Conservation (phyloP, 2,329 filamentous ascomycete species). For the Cladosporium sphaerospermum region DNA sequence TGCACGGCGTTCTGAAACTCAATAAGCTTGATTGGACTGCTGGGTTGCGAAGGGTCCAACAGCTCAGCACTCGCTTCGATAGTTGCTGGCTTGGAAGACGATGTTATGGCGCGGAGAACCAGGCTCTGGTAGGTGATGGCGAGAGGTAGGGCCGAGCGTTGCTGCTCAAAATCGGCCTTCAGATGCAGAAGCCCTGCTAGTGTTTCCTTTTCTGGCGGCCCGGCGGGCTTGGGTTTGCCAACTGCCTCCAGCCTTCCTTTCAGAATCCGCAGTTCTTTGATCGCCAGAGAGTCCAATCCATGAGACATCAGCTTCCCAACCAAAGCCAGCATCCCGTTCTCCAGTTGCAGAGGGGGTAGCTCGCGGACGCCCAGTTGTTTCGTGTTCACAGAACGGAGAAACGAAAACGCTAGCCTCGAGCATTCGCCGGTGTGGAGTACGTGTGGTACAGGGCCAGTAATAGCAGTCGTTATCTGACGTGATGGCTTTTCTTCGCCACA, state of each 20-base stretch:
- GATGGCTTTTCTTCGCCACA: neutral
- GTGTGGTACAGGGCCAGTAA: neutral
- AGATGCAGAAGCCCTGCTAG: conserved; percentile 60
- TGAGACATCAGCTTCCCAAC: conserved; percentile 59
- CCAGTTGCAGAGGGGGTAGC: conserved; percentile 61
- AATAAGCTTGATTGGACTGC: conserved; percentile 56
- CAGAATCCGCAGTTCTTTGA: conserved; percentile 61
- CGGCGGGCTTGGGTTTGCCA: conserved; percentile 1
- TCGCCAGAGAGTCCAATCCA: conserved; percentile 60
- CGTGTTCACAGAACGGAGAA: conserved; percentile 53
- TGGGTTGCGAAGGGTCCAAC: conserved; percentile 47
- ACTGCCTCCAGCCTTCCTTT: conserved; percentile 55
- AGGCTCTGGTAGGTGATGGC: conserved; percentile 61
- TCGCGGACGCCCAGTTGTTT: conserved; percentile 46
- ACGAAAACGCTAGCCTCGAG: conserved; percentile 59
- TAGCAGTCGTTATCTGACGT: neutral
- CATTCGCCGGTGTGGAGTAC: conserved; percentile 60
- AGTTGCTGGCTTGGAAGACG: conserved; percentile 52
- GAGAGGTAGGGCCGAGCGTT: conserved; percentile 39
- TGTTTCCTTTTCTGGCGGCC: conserved; percentile 34
- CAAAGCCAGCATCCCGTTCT: conserved; percentile 66
- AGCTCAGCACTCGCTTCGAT: conserved; percentile 54
- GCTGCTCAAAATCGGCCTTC: conserved; percentile 36
- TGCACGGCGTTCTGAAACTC: conserved; percentile 41
- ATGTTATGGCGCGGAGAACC: conserved; percentile 56